Conservation (phyloP, 768 basidiomycete species). For the Calvatia gigantea region DNA sequence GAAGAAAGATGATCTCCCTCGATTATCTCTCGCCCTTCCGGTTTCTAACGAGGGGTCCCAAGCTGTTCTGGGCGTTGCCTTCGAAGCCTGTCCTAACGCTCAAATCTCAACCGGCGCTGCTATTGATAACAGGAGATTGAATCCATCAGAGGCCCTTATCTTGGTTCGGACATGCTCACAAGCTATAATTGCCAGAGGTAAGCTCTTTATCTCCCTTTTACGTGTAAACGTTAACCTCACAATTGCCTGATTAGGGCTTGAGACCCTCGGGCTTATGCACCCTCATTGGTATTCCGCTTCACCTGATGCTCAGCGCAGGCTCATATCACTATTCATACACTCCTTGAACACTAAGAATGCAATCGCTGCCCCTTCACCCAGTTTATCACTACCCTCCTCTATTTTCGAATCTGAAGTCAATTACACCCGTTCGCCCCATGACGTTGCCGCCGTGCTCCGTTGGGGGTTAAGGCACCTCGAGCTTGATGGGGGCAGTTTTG, state of each 20-base stretch:
- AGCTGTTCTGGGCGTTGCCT: conserved; percentile 49
- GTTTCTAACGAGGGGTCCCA: conserved; percentile 44
- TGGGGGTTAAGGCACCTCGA: conserved; percentile 78
- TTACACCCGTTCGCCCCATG: conserved; percentile 66
- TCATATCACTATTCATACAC: conserved; percentile 70
- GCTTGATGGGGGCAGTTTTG: conserved; percentile 57
- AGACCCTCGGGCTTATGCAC: conserved; percentile 81
- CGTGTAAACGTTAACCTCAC: conserved; percentile 6
- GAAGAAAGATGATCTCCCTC: conserved; percentile 40
- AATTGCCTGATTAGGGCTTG: conserved; percentile 50
- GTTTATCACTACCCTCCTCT: conserved; percentile 37
- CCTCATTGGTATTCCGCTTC: conserved; percentile 82
- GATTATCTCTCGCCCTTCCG: conserved; percentile 62
- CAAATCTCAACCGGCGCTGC: conserved; percentile 46
- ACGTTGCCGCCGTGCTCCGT: conserved; percentile 75
- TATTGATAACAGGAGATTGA: conserved; percentile 57
- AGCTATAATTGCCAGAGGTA: conserved; percentile 63
- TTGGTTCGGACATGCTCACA: conserved; percentile 69
- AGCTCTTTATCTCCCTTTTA: conserved; percentile 20
- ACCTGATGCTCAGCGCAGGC: conserved; percentile 58
- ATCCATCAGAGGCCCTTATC: conserved; percentile 56
- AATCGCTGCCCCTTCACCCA: conserved; percentile 48
- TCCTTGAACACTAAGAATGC: conserved; percentile 50
- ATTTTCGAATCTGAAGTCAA: conserved; percentile 64
- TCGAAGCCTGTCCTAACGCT: conserved; percentile 56